Conservation (phyloP, 2,329 filamentous ascomycete genomes). For the Stachybotrys echinatus region DNA sequence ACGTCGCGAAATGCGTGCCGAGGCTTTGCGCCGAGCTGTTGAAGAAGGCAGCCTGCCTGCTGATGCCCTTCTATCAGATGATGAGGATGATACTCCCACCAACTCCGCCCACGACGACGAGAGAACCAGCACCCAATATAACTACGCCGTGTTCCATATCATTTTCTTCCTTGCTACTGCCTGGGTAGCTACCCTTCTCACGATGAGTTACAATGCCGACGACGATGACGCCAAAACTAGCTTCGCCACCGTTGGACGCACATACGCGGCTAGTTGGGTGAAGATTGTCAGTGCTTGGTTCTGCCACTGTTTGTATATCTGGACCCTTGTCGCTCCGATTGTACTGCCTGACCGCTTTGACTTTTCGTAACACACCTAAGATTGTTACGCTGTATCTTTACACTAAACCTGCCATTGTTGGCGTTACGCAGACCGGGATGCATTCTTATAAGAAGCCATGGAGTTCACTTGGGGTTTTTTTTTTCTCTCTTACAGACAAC, state of each 20-base stretch:
- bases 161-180: conserved; percentile 96
- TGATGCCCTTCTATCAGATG: conserved; percentile 74
- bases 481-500: no score
- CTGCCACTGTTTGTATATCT: conserved; percentile 89
- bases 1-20: conserved; percentile 86
- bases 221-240: conserved; percentile 55
- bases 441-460: neutral
- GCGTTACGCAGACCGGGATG: no score
- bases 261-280: conserved; percentile 97
- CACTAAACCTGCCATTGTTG: no score
- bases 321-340: conserved; percentile 86
- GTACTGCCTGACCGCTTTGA: conserved; percentile 84
- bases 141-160: conserved; percentile 90
- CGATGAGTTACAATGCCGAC: conserved; percentile 64
- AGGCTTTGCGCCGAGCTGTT: conserved; percentile 84
- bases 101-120: conserved; percentile 78
- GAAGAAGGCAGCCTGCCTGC: conserved; percentile 90
- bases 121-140: conserved; percentile 85
- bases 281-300: conserved; percentile 98
- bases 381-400: no score
- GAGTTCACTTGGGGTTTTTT: no score
- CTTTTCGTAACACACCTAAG: conserved; percentile 26
- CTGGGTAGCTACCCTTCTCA: conserved; percentile 88
- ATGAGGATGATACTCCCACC: conserved; percentile 59
- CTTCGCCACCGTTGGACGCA: conserved; percentile 89